A percentile compares a stretch with the other conserved stretches of the same genome.
These are phyloP conservation scores for Ganoderma boninense DNA, from an alignment of 1,284 basidiomycete species.

Conservation along the genomic window DNA sequence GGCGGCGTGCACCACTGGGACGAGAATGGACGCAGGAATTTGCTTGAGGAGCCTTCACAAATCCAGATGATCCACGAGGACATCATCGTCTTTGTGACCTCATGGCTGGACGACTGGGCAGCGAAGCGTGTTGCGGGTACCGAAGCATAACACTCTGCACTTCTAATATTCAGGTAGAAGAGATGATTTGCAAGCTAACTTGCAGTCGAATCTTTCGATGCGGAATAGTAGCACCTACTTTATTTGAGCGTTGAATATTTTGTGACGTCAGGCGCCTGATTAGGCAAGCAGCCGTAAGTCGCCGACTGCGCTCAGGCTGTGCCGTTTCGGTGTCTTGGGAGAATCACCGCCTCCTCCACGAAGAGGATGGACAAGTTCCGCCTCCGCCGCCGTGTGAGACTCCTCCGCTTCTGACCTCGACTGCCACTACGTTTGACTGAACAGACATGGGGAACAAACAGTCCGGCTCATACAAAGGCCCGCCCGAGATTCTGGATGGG, in stretches of 20 bases:
- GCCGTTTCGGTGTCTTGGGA: background rate
- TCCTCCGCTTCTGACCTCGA: background rate
- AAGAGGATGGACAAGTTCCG: constrained; percentile 1
- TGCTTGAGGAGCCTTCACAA: constrained; percentile 75
- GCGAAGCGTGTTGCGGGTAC: constrained; percentile 5
- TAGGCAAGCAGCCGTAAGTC: background rate
- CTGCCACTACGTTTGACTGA: constrained; percentile 2
- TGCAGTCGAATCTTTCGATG: background rate
- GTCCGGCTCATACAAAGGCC: constrained; percentile 34
- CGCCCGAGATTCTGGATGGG: constrained; percentile 42
- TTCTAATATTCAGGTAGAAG: background rate
- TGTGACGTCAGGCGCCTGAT: constrained; percentile 1
- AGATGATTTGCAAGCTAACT: background rate
- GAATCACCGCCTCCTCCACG: background rate
- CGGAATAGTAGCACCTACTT: background rate
- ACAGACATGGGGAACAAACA: constrained; percentile 33
- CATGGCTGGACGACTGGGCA: constrained; percentile 80
- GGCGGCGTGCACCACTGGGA: constrained; percentile 92
- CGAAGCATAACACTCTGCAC: background rate
- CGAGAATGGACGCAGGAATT: constrained; percentile 81
- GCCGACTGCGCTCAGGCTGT: background rate
- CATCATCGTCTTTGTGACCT: constrained; percentile 82
- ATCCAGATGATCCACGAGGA: constrained; percentile 86
- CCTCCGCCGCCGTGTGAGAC: constrained; percentile 2
- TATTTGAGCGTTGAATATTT: constrained; percentile 14